Conservation (phyloP, 2,329 filamentous ascomycete species). For the Diaporthe helianthi region DNA sequence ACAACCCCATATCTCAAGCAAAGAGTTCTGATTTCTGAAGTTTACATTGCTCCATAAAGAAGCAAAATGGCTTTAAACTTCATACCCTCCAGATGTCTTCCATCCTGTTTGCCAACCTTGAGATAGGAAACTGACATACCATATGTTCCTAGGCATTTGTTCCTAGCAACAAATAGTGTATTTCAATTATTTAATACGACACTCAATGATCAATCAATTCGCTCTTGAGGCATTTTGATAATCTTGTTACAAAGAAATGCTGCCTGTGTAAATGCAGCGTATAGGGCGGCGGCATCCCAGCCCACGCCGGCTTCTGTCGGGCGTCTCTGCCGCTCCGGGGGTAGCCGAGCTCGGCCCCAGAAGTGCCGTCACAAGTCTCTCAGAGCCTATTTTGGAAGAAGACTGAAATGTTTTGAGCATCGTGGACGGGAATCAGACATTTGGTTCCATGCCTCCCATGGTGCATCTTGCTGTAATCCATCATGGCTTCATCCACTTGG, state of each 20-base stretch:
- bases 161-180: background rate
- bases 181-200: background rate
- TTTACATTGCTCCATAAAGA: background rate
- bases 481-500: conserved; percentile 38
- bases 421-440: background rate
- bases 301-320: conserved; percentile 6
- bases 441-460: background rate
- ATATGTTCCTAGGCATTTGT: too few relatives aligned
- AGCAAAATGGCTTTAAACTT: background rate
- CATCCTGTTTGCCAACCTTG: too few relatives aligned
- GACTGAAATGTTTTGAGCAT: background rate
- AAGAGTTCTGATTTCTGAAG: background rate
- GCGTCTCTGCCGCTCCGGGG: conserved; percentile 7
- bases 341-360: conserved; percentile 14
- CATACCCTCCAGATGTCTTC: too few relatives aligned
- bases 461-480: background rate
- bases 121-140: background rate
- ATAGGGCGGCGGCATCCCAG: background rate
- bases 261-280: background rate
- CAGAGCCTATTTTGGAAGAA: background rate
- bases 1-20: too few relatives aligned
- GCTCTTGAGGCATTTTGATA: too few relatives aligned
- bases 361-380: background rate
- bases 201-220: too few relatives aligned
- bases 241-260: too few relatives aligned